phyloP scores from a whole-genome alignment of 2,329 filamentous ascomycete genomes.

The Plenodomus tracheiphilus region DNA sequence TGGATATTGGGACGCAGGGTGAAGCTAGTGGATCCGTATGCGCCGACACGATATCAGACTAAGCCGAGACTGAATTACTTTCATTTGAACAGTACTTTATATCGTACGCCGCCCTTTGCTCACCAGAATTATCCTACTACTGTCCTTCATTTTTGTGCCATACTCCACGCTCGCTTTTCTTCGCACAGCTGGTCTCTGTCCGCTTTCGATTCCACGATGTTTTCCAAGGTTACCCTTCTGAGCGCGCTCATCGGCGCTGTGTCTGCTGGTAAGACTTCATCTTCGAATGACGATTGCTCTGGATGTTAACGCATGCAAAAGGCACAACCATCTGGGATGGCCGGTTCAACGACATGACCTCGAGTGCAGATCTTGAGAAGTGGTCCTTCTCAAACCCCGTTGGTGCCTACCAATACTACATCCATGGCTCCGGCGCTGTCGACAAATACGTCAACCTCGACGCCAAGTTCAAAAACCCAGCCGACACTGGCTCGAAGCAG shows the following conservation, averaged over 20 bases:
- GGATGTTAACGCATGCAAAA: conserved; percentile 8
- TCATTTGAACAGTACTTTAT: conserved; percentile 7
- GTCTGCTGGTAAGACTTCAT: conserved; percentile 29
- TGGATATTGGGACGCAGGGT: conserved; percentile 17
- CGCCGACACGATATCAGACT: conserved; percentile 11
- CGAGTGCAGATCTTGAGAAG: conserved; percentile 58
- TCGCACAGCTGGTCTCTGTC: conserved; percentile 29
- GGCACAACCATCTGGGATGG: conserved; percentile 65
- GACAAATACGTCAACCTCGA: conserved; percentile 65
- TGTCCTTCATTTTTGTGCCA: conserved; percentile 26
- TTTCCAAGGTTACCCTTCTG: conserved; percentile 35
- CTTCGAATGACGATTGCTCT: too few species aligned
- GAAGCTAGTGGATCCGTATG: conserved; percentile 10
- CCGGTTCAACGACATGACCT: conserved; percentile 63
- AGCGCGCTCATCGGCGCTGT: conserved; percentile 38
- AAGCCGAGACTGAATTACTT: conserved; percentile 11
- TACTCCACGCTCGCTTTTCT: conserved; percentile 10
- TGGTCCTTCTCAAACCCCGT: conserved; percentile 70
- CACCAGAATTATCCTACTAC: conserved; percentile 15
- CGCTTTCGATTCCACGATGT: conserved; percentile 29
- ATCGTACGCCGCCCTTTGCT: conserved; percentile 6
- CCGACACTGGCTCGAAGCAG: conserved; percentile 62
- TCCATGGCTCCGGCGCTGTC: conserved; percentile 65
- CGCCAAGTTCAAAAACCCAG: conserved; percentile 65
- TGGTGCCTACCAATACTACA: conserved; percentile 76